A percentile compares a stretch with the other conserved stretches of the same genome.
These are phyloP conservation scores for Xylaria sp. DNA, from an alignment of 2,329 filamentous ascomycete genomes.

Conservation along the genomic window DNA sequence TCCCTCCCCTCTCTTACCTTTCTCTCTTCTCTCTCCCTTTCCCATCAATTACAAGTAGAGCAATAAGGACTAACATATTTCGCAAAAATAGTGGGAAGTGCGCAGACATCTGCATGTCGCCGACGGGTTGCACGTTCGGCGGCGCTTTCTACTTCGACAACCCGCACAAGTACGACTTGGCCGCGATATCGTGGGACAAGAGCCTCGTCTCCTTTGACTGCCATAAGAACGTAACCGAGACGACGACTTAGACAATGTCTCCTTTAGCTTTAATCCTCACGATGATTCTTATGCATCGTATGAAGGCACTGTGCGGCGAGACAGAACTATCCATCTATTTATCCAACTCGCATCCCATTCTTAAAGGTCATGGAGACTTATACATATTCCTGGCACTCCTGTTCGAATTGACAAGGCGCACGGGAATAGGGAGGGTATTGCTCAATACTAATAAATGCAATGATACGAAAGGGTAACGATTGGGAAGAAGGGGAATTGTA, in stretches of 20 bases:
- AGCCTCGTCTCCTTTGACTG: slow-evolving; percentile 54
- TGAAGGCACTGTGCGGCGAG: not conserved
- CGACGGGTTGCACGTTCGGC: slow-evolving; percentile 65
- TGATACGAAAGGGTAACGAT: not conserved
- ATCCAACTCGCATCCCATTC: not conserved
- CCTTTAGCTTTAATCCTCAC: too few species aligned
- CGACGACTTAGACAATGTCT: not conserved
- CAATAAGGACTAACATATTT: slow-evolving; percentile 8
- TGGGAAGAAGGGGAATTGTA: not conserved
- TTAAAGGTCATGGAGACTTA: not conserved
- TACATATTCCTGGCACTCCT: not conserved
- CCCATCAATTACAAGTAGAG: too few species aligned
- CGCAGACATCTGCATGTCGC: slow-evolving; percentile 59
- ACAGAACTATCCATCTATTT: not conserved
- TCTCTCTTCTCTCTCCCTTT: not conserved
- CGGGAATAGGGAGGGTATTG: not conserved
- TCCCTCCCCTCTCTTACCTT: not conserved
- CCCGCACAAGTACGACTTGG: slow-evolving; percentile 60
- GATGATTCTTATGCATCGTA: not conserved
- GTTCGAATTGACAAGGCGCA: too few species aligned
- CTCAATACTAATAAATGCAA: not conserved
- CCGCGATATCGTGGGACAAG: slow-evolving; percentile 58
- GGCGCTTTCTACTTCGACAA: slow-evolving; percentile 60
- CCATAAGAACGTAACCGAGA: slow-evolving; percentile 43
- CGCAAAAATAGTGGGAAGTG: slow-evolving; percentile 52